Conservation (phyloP, 2,329 filamentous ascomycete species). For the Colletotrichum agaves region DNA sequence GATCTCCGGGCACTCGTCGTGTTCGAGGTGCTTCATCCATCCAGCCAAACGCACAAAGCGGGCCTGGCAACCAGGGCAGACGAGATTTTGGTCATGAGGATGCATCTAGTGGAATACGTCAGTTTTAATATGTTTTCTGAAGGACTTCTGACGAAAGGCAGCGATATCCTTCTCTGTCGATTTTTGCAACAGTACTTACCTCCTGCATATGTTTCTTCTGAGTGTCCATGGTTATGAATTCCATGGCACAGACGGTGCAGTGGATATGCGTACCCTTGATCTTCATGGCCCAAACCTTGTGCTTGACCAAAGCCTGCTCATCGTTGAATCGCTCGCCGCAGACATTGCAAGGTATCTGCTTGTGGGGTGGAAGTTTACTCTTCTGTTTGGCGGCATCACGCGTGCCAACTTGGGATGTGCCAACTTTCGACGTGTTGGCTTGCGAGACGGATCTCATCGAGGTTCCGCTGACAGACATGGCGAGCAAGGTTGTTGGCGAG, state of each 20-base stretch:
- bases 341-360: conserved; percentile 1
- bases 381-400: background rate
- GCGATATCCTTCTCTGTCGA: background rate
- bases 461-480: conserved; percentile 11
- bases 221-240: conserved; percentile 51
- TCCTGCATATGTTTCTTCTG: conserved; percentile 46
- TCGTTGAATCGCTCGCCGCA: conserved; percentile 11
- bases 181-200: conserved; percentile 26
- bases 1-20: conserved; percentile 51
- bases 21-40: conserved; percentile 60
- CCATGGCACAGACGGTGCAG: conserved; percentile 51
- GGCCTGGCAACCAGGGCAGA: conserved; percentile 58
- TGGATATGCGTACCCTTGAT: conserved; percentile 45
- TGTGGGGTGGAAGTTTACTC: conserved; percentile 10
- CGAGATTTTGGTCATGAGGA: conserved; percentile 51
- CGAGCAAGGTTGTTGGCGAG: background rate
- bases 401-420: background rate
- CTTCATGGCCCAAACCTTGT: conserved; percentile 46
- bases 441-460: background rate
- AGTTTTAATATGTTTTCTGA: background rate
- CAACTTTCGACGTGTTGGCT: background rate
- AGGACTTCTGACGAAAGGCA: too few species aligned
- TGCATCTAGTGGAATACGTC: conserved; percentile 48
- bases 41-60: conserved; percentile 50
- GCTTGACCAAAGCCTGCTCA: conserved; percentile 5